These are phyloP conservation scores for Datura wrightii DNA, from an alignment of 257 asterid genomes.

Conservation along the genomic window DNA sequence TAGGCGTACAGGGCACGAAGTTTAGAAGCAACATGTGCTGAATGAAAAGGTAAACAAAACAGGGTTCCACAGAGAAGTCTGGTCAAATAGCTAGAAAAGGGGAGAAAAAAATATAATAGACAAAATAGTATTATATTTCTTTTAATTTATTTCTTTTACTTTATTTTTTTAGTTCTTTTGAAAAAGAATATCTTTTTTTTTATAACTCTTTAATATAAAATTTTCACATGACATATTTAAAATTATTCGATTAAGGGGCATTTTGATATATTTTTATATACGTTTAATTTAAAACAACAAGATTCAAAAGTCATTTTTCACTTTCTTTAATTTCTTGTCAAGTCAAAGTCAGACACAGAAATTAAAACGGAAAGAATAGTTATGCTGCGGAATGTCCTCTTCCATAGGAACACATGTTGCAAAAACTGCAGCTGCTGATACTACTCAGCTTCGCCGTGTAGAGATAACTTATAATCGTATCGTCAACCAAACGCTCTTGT, in stretches of 20 bases:
- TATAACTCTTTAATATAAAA: too few relatives aligned
- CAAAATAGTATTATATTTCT: background rate
- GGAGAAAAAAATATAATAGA: background rate
- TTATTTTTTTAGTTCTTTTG: too few relatives aligned
- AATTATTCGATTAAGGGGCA: too few relatives aligned
- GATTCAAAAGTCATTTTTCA: too few relatives aligned
- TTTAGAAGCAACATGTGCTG: background rate
- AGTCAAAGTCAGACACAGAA: too few relatives aligned
- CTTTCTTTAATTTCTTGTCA: too few relatives aligned
- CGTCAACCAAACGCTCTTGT: background rate
- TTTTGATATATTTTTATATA: too few relatives aligned
- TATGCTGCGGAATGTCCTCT: background rate
- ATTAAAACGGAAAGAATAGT: too few relatives aligned
- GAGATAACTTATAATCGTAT: background rate
- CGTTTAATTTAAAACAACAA: too few relatives aligned
- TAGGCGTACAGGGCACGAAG: slow-evolving; percentile 22
- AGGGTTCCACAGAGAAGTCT: background rate
- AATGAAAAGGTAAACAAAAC: slow-evolving; percentile 13
- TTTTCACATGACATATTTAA: too few relatives aligned
- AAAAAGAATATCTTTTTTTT: too few relatives aligned
- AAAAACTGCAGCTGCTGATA: background rate
- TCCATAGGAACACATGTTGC: background rate
- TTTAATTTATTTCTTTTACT: too few relatives aligned
- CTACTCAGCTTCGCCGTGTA: background rate
- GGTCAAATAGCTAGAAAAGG: slow-evolving; percentile 8